These are phyloP conservation scores for Tympanopsis confertula DNA, from an alignment of 2,329 filamentous ascomycete genomes.

Conservation along the genomic window DNA sequence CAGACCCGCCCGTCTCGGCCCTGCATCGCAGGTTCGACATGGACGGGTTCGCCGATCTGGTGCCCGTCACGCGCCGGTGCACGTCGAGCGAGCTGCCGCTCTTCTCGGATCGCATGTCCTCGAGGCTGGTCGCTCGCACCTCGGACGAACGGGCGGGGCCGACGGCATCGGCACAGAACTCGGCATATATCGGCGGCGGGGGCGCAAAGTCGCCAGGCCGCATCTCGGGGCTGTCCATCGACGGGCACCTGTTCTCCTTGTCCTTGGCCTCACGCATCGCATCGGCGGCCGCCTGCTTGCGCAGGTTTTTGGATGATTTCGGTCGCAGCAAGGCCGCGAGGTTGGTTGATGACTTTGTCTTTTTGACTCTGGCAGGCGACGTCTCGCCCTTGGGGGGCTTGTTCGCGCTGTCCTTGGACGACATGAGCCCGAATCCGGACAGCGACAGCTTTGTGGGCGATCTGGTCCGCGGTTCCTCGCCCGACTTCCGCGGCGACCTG, in stretches of 20 bases:
- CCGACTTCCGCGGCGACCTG: too few species aligned
- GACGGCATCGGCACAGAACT: constrained; percentile 43
- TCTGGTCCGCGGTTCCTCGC: too few species aligned
- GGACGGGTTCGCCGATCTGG: too few species aligned
- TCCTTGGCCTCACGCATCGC: not conserved
- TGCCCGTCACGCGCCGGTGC: too few species aligned
- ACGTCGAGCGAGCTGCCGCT: constrained; percentile 24
- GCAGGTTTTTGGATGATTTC: not conserved
- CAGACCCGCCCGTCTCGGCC: not conserved
- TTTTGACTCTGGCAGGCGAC: not conserved
- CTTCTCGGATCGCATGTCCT: constrained; percentile 8
- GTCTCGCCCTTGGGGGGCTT: not conserved
- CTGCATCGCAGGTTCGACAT: not conserved
- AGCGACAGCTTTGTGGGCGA: constrained; percentile 32
- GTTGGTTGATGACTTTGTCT: not conserved
- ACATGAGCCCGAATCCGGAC: constrained; percentile 21
- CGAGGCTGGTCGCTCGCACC: constrained; percentile 14
- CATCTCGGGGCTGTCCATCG: constrained; percentile 21
- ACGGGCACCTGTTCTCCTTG: not conserved
- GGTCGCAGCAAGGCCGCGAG: not conserved
- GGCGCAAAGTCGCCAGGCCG: constrained; percentile 23
- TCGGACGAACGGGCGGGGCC: constrained; percentile 21
- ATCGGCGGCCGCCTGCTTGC: not conserved
- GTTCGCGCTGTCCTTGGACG: not conserved
- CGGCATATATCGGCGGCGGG: constrained; percentile 68